Conservation (phyloP, 169 alveolate genomes). For the Babesia gibsoni region DNA sequence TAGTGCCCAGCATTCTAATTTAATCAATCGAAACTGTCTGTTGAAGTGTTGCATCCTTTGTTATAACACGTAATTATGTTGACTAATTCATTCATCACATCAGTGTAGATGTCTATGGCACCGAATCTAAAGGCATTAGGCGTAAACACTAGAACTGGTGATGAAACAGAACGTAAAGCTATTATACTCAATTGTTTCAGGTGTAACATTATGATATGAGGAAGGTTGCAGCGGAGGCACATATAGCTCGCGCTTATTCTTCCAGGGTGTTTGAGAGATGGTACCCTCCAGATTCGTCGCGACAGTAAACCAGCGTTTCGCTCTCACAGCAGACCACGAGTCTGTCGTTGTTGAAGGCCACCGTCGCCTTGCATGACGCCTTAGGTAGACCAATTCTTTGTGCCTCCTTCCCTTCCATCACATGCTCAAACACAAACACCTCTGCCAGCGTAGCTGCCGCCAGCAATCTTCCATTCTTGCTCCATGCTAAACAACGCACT, state of each 20-base stretch:
- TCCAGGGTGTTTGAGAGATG: conserved; percentile 4
- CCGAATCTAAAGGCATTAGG: too few relatives aligned
- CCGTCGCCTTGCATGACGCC: not conserved
- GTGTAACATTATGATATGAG: too few relatives aligned
- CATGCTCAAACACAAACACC: conserved; percentile 23
- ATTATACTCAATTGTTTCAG: too few relatives aligned
- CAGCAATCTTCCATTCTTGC: conserved; percentile 28
- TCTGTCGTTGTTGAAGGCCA: conserved; percentile 51
- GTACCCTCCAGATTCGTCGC: conserved; percentile 35
- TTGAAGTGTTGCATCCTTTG: too few relatives aligned
- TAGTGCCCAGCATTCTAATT: too few relatives aligned
- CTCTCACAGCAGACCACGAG: conserved; percentile 33
- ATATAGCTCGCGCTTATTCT: not conserved
- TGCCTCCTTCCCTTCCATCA: conserved; percentile 2
- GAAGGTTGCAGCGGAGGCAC: not conserved
- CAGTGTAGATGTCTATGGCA: too few relatives aligned
- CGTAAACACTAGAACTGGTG: too few relatives aligned
- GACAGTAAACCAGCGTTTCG: conserved; percentile 20
- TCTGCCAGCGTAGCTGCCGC: conserved; percentile 26
- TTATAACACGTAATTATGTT: too few relatives aligned
- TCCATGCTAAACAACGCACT: conserved; percentile 34
- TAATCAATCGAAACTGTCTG: too few relatives aligned
- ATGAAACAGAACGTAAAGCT: too few relatives aligned
- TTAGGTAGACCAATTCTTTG: conserved; percentile 24
- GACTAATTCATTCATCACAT: too few relatives aligned